Evolutionary conservation across 2,329 filamentous ascomycete species (phyloP), one percentile per base, ranked within the genome.

Genomic region (Dryadomyces quercivorus): DNA sequence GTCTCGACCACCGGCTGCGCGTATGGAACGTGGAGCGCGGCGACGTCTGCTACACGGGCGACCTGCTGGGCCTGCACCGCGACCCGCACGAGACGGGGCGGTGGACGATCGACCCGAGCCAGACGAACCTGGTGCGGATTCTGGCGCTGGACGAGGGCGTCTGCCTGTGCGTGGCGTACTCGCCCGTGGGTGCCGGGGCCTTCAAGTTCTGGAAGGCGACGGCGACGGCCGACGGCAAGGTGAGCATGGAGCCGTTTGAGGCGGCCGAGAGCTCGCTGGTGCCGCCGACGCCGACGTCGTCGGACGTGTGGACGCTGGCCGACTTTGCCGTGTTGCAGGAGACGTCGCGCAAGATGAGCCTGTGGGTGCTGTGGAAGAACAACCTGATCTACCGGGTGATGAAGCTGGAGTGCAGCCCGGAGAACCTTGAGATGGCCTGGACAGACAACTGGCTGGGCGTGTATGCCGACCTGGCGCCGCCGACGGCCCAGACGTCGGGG

Each of bases 171-270:
- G 82, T 88, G 42, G 92, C 89, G 9, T 95, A 90, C 67, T 96
- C 91, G 12, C 92, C 93, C 0, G 82, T 93, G 59, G 86, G 90
- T 34, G 80, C 84, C 44, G 87, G 93, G 40, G 85, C 92, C 65
- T 97, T 98, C 76, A 97, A 95, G 67, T 91, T 98, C 65, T 98
- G 91, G 88, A 76, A 72, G 59, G 69, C 82, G n/a, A 80, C 80
- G 53, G 79, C 86, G 18, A 80, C 83, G 60, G 80, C 84, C 53
- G 78, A 78, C 61, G 75, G 85, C 62, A 74, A 72, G 2, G 66
- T 89, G 20, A 75, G 82, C 9, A 74, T 94, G 15, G 78, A 82
- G 58, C 44, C 52, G 15, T 47, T 60, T 15, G 57, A 53, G 18
- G 88, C 94, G 61, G 71, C 88, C 21, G 74, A 77, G 12, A 64